Evolutionary conservation across 2,329 filamentous ascomycete genomes (phyloP).

Genomic region (Paramyrothecium sp.): DNA sequence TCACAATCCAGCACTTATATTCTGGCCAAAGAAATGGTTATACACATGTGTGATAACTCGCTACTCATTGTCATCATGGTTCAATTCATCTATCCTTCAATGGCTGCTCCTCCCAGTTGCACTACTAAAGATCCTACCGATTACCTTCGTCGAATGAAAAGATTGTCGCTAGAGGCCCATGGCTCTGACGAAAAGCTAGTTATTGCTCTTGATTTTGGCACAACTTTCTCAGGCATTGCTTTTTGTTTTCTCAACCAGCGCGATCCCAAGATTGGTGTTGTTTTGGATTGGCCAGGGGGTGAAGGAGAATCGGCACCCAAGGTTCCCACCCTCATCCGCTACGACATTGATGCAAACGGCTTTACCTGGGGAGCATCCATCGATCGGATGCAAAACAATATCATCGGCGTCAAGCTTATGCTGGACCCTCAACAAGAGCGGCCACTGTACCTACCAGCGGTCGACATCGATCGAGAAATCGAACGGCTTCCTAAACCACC

Average conservation of each 20-base stretch:
- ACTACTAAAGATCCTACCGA: background rate
- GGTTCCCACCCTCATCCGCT: slow-evolving; percentile 15
- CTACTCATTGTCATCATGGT: background rate
- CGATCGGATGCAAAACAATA: slow-evolving; percentile 1
- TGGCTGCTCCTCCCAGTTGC: background rate
- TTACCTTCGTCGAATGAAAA: background rate
- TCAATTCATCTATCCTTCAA: background rate
- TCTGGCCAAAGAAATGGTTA: too few species aligned
- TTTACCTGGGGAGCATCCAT: slow-evolving; percentile 13
- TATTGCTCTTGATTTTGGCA: slow-evolving; percentile 14
- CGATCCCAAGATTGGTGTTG: slow-evolving; percentile 7
- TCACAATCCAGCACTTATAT: too few species aligned
- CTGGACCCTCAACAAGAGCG: slow-evolving; percentile 11
- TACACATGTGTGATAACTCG: too few species aligned
- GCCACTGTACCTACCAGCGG: slow-evolving; percentile 8
- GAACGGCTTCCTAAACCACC: slow-evolving; percentile 11
- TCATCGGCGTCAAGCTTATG: slow-evolving; percentile 15
- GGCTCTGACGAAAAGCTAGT: slow-evolving; percentile 9
- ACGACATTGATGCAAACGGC: slow-evolving; percentile 1
- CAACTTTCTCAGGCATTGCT: slow-evolving; percentile 13
- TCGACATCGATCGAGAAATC: slow-evolving; percentile 1
- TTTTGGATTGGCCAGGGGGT: slow-evolving; percentile 15
- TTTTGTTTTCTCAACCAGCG: slow-evolving; percentile 12
- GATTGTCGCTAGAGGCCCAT: background rate
- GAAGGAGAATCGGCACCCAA: slow-evolving; percentile 9